Evolutionary conservation across 2,329 filamentous ascomycete species (phyloP).

Genomic region (Escovopsis sp.): DNA sequence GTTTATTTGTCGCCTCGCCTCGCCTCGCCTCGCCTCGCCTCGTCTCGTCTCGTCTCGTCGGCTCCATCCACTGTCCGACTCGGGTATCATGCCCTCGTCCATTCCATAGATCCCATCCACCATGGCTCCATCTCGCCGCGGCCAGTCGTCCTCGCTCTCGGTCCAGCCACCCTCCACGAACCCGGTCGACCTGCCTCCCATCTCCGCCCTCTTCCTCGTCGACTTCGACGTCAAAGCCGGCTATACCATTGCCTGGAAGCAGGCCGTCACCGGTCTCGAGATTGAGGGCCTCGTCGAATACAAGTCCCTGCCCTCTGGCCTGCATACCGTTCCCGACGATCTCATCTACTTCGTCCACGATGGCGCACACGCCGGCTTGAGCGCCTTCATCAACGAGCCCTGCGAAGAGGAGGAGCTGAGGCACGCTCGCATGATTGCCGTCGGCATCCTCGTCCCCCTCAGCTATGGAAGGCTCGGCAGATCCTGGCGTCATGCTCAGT

Average conservation of each 20-base stretch:
- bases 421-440: constrained; percentile 84
- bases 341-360: constrained; percentile 89
- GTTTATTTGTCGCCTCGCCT: not conserved
- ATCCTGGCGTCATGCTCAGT: constrained; percentile 75
- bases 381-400: constrained; percentile 75
- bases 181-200: constrained; percentile 18
- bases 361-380: constrained; percentile 66
- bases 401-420: constrained; percentile 63
- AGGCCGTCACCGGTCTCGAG: constrained; percentile 50
- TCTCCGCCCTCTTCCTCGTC: constrained; percentile 76
- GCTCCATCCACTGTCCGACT: too few species aligned
- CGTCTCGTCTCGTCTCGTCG: not conserved
- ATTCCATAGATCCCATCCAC: constrained; percentile 4
- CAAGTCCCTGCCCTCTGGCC: constrained; percentile 85
- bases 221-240: constrained; percentile 86
- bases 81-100: constrained; percentile 17
- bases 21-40: not conserved
- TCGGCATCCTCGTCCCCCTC: constrained; percentile 75
- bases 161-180: constrained; percentile 15
- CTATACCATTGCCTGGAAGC: constrained; percentile 84
- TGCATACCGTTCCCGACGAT: constrained; percentile 80
- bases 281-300: constrained; percentile 86
- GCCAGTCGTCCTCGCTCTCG: constrained; percentile 25
- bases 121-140: constrained; percentile 27
- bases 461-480: constrained; percentile 75